phyloP scores from a whole-genome alignment of 495 filamentous ascomycete species.

The Aspergillus sparsus region DNA sequence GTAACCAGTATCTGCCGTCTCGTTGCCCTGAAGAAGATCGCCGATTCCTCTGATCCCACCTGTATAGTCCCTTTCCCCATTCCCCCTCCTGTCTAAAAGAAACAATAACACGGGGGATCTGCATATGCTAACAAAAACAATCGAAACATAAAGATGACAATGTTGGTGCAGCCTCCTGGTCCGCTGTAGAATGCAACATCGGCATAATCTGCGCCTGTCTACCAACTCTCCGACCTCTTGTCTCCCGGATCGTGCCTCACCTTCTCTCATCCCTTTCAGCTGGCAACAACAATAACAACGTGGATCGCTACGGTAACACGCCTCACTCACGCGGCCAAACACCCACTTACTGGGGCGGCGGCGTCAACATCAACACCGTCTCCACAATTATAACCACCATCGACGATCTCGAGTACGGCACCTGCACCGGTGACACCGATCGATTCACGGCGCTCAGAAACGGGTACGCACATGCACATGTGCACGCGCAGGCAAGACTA shows the following conservation, averaged over 20 bases:
- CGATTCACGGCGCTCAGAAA: constrained; percentile 29
- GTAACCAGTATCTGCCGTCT: constrained; percentile 48
- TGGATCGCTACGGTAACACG: constrained; percentile 17
- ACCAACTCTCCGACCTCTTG: constrained; percentile 80
- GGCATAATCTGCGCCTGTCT: constrained; percentile 89
- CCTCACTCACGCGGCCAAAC: constrained; percentile 22
- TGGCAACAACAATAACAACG: constrained; percentile 14
- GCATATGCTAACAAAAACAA: constrained; percentile 2
- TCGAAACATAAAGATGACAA: constrained; percentile 47
- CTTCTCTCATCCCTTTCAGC: constrained; percentile 34
- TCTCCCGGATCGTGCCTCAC: constrained; percentile 45
- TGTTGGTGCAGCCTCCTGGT: constrained; percentile 68
- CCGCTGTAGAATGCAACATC: constrained; percentile 83
- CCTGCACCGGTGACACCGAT: constrained; percentile 29
- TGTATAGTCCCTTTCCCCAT: constrained; percentile 29
- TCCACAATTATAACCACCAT: constrained; percentile 35
- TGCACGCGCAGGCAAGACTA: background rate
- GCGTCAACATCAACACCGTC: constrained; percentile 23
- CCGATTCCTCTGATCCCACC: constrained; percentile 45
- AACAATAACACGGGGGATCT: background rate
- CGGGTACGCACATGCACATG: constrained; percentile 15
- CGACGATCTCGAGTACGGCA: constrained; percentile 39
- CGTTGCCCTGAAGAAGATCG: constrained; percentile 37
- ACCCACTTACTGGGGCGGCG: constrained; percentile 35
- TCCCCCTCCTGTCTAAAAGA: background rate